phyloP scores from a whole-genome alignment of 495 filamentous ascomycete genomes.

The Poronia punctata region DNA sequence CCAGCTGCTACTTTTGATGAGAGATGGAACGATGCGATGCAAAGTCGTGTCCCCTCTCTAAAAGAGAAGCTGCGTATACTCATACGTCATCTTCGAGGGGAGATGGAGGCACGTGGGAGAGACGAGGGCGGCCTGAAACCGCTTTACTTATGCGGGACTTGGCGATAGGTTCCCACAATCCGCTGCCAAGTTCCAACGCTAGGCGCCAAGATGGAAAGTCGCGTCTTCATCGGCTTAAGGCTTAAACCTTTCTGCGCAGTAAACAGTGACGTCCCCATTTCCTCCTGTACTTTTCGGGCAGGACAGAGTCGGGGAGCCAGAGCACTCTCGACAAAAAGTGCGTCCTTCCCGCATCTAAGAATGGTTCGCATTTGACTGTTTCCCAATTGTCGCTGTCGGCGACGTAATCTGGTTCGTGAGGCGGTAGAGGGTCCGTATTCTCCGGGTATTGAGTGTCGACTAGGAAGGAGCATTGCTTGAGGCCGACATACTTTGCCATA shows the following conservation, averaged over 20 bases:
- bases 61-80: too few relatives aligned
- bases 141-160: too few relatives aligned
- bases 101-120: too few relatives aligned
- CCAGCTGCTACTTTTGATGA: too few relatives aligned
- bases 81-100: too few relatives aligned
- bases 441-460: slow-evolving; percentile 79
- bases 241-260: slow-evolving; percentile 46
- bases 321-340: slow-evolving; percentile 66
- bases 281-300: slow-evolving; percentile 62
- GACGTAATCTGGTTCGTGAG: slow-evolving; percentile 69
- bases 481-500: slow-evolving; percentile 73
- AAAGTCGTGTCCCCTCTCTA: too few relatives aligned
- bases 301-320: slow-evolving; percentile 73
- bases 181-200: too few relatives aligned
- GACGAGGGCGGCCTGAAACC: too few relatives aligned
- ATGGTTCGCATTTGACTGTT: slow-evolving; percentile 60
- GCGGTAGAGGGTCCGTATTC: slow-evolving; percentile 28
- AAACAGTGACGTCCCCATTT: slow-evolving; percentile 83
- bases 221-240: background rate
- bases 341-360: slow-evolving; percentile 75
- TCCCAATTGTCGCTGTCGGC: slow-evolving; percentile 67
- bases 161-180: too few relatives aligned
- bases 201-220: background rate
- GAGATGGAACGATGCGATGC: too few relatives aligned
- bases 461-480: slow-evolving; percentile 71